A percentile compares a stretch with the other conserved stretches of the same genome.
Conservation (phyloP, 2,329 filamentous ascomycete species). For the Ophiostoma fasciatum region DNA sequence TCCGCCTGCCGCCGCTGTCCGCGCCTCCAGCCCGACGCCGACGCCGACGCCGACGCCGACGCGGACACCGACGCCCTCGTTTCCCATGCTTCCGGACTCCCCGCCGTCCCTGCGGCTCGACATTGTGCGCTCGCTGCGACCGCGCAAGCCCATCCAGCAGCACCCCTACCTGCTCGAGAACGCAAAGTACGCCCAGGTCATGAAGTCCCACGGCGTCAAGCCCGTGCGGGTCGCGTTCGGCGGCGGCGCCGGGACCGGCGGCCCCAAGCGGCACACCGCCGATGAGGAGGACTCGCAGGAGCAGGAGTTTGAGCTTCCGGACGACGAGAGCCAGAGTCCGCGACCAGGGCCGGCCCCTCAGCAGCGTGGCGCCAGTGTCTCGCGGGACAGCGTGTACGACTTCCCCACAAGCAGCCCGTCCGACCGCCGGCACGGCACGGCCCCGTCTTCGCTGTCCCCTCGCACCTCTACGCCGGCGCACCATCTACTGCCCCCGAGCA, state of each 20-base stretch:
- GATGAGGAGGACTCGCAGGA: conserved; percentile 31
- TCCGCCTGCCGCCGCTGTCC: not conserved
- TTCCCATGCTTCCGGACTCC: conserved; percentile 6
- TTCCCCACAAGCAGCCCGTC: conserved; percentile 4
- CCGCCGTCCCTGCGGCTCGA: conserved; percentile 15
- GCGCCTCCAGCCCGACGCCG: too few relatives aligned
- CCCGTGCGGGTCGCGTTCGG: conserved; percentile 29
- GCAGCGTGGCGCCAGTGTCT: too few relatives aligned
- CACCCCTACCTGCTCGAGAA: conserved; percentile 44
- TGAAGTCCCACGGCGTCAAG: conserved; percentile 39
- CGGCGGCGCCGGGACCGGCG: conserved; percentile 14
- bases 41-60: too few relatives aligned
- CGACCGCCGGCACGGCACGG: not conserved
- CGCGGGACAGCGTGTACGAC: conserved; percentile 1
- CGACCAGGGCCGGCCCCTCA: not conserved
- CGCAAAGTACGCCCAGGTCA: conserved; percentile 35
- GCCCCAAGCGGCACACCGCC: not conserved
- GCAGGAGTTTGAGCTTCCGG: conserved; percentile 30
- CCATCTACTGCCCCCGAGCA: conserved; percentile 14
- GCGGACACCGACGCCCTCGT: not conserved
- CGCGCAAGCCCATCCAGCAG: conserved; percentile 45
- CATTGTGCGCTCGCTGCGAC: conserved; percentile 36
- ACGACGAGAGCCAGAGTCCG: conserved; percentile 24
- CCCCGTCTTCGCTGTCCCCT: conserved; percentile 15
- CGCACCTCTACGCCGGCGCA: conserved; percentile 15